Base-by-base conservation (phyloP, 2,329 filamentous ascomycete species). In the Neofusicoccum laricinum region DNA sequence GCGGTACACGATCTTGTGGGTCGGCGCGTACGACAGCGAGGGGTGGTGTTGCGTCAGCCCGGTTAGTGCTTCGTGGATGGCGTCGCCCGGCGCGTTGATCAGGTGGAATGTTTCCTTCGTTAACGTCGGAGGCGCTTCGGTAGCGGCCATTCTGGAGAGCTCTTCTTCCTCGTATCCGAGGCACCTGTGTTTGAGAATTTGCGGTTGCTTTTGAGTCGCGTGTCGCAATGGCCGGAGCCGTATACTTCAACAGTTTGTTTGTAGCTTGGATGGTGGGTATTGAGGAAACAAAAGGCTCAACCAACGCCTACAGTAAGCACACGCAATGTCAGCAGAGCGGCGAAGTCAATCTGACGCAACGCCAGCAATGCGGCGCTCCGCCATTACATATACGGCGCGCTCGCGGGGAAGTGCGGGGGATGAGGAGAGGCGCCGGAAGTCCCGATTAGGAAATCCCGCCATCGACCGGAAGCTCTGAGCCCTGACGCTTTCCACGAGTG, bases 1-100 rank as follows among this genome's bases (percentile, higher is more conserved):
- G 57, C 75, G 72, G 67, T 76, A 75, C 61, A 76, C 38, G 64
- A 74, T 72, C 63, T 77, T 77, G 72, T 76, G 75, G 53, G 71
- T 69, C n/a, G 68, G 40, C 46, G 72, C 69, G 67, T 73, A 75
- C 59, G 71, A 73, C 45, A 76, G 70, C 40, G 68, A 64, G 12
- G 74, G 72, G 32, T 76, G 70, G 64, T 75, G 72, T 64, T 72
- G 67, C 17, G 72, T 76, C 11, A 76, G 69, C 62, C 75, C 75
- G 36, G 68, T 71, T 10, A 73, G 66, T 55, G 75, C 74, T 62
- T 77, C 75, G 65, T 73, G 72, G 64, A 77, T 76, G 25, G 74
- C 70, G 51, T 75, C 70, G 46, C 67, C 50, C 25, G 72, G 73
- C 50, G 71, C 68, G 65, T 77, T 76, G 69, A 77, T 75, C 68